Base-by-base conservation (phyloP, 192 early-diverging fungal genomes). In the Kappamyces sp. region DNA sequence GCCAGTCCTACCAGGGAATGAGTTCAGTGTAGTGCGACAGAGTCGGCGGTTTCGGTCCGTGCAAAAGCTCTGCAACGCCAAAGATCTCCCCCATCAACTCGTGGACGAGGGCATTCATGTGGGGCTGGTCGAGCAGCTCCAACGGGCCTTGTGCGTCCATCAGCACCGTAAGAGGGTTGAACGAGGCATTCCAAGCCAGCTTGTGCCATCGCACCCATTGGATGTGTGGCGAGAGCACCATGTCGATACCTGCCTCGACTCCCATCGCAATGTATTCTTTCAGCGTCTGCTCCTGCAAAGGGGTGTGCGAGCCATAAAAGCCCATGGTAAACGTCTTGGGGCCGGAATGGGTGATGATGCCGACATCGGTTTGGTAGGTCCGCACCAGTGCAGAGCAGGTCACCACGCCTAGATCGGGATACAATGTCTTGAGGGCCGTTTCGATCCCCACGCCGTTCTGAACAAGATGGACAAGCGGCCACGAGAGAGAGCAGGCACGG, bases 381-480 rank as follows among this genome's bases (percentile, higher is more conserved):
- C 51, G 40, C n/a, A 67, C 57, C 37, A 62, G 49, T 15, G 66
- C 60, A 10, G 60, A 57, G 31, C 58, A 57, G 7, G 49, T 53
- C 40, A 66, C 15, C 2, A 66, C 44, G 5, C 58, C 49, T 13
- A 60, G 58, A 1, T 9, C 1, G 12, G 65, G 58, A 52, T 60
- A 66, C 40, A 52, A 2, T 10, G 10, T 2, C 7, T 34, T 47
- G 47, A 47, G 46, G 13, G 66, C 60, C 23, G 12, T 13, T 42
- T 71, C 69, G 34, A 63, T 66, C 2, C 69, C 69, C 12, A 66
- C 47, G 9, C 69, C 69, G 48, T 71, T 71, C 42, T 71, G 69
- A 6, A 71, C 66, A 37, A 71, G 49, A 2, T 65, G 58, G 36
- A 71, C 54, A 41, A 59, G 23, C 23, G 23, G 23, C 23, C 23